Conservation (phyloP, 116 monocot genomes). For the Iris pallida region DNA sequence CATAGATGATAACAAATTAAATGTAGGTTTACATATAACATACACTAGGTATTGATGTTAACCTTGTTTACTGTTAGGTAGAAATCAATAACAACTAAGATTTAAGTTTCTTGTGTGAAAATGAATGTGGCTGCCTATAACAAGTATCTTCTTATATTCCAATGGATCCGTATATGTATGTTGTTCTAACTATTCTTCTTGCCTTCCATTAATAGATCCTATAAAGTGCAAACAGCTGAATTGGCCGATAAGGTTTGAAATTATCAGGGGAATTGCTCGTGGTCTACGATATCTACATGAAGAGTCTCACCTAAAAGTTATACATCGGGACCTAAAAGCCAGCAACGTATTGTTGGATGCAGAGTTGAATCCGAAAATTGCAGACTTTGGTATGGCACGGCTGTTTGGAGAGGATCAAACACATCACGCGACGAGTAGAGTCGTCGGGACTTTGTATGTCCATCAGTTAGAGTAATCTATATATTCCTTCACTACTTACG, state of each 20-base stretch:
- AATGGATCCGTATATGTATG: no score
- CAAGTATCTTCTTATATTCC: no score
- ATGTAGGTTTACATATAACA: no score
- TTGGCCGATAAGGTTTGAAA: slow-evolving; percentile 21
- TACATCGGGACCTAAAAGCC: slow-evolving; percentile 32
- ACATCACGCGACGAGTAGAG: background rate
- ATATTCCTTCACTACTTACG: no score
- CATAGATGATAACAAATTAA: no score
- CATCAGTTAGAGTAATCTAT: no score
- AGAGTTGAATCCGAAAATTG: slow-evolving; percentile 33
- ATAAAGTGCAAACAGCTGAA: slow-evolving; percentile 2
- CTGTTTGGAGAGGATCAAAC: slow-evolving; percentile 15
- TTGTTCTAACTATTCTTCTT: no score
- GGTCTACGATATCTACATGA: slow-evolving; percentile 33
- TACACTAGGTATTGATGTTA: no score
- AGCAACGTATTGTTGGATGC: slow-evolving; percentile 31
- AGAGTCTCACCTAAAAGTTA: slow-evolving; percentile 28
- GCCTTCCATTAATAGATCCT: slow-evolving; percentile 15
- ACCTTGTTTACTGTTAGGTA: no score
- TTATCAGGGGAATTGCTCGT: slow-evolving; percentile 23
- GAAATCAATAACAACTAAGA: no score
- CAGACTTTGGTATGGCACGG: slow-evolving; percentile 26
- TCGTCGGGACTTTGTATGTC: slow-evolving; percentile 28
- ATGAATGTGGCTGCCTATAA: no score
- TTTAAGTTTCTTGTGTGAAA: no score